Conservation (phyloP, 352 stramenopile genomes). For the Phytophthora capsici region DNA sequence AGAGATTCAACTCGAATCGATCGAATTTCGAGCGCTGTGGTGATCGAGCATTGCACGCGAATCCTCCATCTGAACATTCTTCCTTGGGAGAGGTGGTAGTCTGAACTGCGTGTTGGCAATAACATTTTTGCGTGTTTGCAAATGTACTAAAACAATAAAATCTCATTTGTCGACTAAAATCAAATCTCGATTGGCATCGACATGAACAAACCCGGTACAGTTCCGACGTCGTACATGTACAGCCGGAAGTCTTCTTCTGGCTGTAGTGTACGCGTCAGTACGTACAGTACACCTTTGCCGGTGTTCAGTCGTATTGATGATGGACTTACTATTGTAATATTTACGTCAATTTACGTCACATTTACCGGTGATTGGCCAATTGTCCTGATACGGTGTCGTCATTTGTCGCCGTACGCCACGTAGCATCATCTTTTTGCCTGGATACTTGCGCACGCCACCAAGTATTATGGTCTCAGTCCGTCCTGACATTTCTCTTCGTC, state of each 20-base stretch:
- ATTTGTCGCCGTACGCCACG: conserved; percentile 9
- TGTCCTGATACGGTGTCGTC: conserved; percentile 23
- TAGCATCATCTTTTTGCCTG: conserved; percentile 7
- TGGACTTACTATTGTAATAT: background rate
- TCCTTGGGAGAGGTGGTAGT: no score
- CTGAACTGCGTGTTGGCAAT: conserved; percentile 15
- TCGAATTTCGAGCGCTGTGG: conserved; percentile 3
- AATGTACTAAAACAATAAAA: background rate
- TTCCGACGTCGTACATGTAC: no score
- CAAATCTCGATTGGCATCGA: no score
- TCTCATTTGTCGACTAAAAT: background rate
- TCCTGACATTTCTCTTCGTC: no score
- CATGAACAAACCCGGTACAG: no score
- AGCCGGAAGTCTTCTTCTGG: no score
- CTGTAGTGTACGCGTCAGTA: background rate
- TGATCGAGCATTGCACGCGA: background rate
- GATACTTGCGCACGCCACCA: conserved; percentile 13
- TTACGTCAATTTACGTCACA: background rate
- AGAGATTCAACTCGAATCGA: no score
- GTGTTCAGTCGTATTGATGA: conserved; percentile 16
- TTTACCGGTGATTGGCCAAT: conserved; percentile 15
- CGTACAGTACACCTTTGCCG: background rate
- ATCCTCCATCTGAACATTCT: no score
- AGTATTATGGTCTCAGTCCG: background rate
- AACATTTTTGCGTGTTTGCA: background rate